Evolutionary conservation across 805 yeast species (phyloP).

Genomic region (Pichia kluyveri): DNA sequence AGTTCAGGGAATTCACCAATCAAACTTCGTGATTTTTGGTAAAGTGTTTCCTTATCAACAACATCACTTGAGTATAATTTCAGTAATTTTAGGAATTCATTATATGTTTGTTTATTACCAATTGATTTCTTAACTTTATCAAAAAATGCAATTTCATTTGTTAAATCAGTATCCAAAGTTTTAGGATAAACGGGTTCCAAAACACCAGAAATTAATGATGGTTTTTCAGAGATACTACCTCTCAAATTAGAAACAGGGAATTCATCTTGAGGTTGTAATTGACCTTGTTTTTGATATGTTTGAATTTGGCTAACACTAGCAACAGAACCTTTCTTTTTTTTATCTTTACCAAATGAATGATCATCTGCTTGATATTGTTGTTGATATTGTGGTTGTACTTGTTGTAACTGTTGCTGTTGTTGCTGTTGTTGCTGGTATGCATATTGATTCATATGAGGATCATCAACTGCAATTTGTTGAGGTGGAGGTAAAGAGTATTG

Average conservation of each 20-base stretch:
- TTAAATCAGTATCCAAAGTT: constrained; percentile 49
- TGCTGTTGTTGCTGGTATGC: background rate
- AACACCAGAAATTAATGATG: constrained; percentile 73
- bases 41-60: constrained; percentile 72
- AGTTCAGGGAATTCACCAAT: constrained; percentile 75
- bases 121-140: constrained; percentile 85
- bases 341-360: constrained; percentile 11
- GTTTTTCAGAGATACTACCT: constrained; percentile 29
- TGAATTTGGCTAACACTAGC: constrained; percentile 13
- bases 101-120: constrained; percentile 82
- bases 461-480: background rate
- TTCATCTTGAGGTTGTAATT: constrained; percentile 29
- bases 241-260: constrained; percentile 42
- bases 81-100: constrained; percentile 83
- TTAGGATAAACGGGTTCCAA: constrained; percentile 72
- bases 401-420: constrained; percentile 6
- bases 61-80: constrained; percentile 86
- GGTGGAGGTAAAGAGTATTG: constrained; percentile 1
- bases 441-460: background rate
- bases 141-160: constrained; percentile 84
- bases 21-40: constrained; percentile 77
- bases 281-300: constrained; percentile 10
- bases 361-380: constrained; percentile 8
- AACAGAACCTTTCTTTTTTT: constrained; percentile 20
- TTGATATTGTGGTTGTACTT: constrained; percentile 3